These are phyloP conservation scores for Lizonia empirigonia DNA, from an alignment of 2,329 filamentous ascomycete genomes.

Conservation along the genomic window DNA sequence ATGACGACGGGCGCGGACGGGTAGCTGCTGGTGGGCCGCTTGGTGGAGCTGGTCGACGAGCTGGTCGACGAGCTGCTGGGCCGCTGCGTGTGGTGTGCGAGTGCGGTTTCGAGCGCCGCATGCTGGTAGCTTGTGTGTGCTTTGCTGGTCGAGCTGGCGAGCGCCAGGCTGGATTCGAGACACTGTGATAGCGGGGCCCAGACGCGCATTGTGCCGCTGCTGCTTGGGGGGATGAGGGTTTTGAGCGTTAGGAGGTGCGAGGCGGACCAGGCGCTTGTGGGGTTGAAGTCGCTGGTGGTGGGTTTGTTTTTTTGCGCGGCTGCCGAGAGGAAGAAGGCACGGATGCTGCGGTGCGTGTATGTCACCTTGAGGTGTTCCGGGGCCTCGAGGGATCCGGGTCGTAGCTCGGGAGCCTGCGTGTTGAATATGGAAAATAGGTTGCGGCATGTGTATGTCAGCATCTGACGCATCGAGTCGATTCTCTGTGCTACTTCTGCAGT, in stretches of 20 bases:
- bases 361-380: constrained; percentile 27
- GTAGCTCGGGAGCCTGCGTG: constrained; percentile 12
- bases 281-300: constrained; percentile 18
- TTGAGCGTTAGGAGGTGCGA: constrained; percentile 33
- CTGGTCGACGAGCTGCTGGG: constrained; percentile 5
- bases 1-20: not conserved
- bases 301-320: constrained; percentile 15
- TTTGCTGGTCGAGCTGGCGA: constrained; percentile 22
- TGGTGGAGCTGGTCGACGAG: constrained; percentile 14
- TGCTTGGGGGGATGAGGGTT: constrained; percentile 15
- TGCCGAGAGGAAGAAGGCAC: constrained; percentile 27
- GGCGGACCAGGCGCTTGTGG: constrained; percentile 32
- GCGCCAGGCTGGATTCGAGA: constrained; percentile 26
- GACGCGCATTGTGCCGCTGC: constrained; percentile 15
- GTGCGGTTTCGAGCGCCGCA: constrained; percentile 22
- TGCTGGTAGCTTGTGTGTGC: constrained; percentile 32
- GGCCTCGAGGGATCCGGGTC: not conserved
- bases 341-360: constrained; percentile 35
- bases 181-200: constrained; percentile 30
- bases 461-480: constrained; percentile 24
- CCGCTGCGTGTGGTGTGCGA: constrained; percentile 16
- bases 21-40: constrained; percentile 2
- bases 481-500: constrained; percentile 23
- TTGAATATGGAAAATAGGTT: constrained; percentile 33
- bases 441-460: constrained; percentile 28